phyloP scores from a whole-genome alignment of 148 eudicot genomes.

The Vaccinium myrtillus region DNA sequence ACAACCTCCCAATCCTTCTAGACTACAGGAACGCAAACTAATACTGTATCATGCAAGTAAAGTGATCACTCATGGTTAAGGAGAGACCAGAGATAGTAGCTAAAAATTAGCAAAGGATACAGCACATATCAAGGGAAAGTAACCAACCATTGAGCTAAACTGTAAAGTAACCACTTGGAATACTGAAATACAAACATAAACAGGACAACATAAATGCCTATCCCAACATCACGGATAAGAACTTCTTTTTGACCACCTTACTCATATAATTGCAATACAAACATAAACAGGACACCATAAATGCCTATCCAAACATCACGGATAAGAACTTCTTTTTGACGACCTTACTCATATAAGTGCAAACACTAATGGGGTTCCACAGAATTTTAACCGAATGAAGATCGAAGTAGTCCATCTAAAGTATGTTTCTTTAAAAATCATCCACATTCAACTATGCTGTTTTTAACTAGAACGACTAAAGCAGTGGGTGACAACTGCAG shows the following conservation, averaged over 20 bases:
- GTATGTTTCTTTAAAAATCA: neutral
- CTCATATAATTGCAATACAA: too few species aligned
- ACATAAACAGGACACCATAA: neutral
- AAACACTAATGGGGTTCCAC: neutral
- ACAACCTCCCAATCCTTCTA: neutral
- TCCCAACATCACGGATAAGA: too few species aligned
- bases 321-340: neutral
- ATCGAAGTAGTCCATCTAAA: neutral
- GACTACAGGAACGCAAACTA: neutral
- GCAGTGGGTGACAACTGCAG: neutral
- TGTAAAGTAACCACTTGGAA: neutral
- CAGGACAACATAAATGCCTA: too few species aligned
- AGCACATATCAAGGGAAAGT: neutral
- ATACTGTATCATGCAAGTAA: neutral
- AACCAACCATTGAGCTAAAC: too few species aligned
- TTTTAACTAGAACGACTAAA: neutral
- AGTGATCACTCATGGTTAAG: neutral
- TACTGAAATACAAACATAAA: neutral
- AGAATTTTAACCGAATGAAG: neutral
- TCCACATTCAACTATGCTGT: neutral
- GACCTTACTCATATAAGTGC: neutral
- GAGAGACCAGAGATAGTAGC: neutral
- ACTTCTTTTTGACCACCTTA: too few species aligned
- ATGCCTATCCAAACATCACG: neutral
- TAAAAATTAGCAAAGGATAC: neutral